A percentile compares a stretch with the other conserved stretches of the same genome.
phyloP scores from a whole-genome alignment of 2,329 filamentous ascomycete genomes.

The Exophiala spinifera region DNA sequence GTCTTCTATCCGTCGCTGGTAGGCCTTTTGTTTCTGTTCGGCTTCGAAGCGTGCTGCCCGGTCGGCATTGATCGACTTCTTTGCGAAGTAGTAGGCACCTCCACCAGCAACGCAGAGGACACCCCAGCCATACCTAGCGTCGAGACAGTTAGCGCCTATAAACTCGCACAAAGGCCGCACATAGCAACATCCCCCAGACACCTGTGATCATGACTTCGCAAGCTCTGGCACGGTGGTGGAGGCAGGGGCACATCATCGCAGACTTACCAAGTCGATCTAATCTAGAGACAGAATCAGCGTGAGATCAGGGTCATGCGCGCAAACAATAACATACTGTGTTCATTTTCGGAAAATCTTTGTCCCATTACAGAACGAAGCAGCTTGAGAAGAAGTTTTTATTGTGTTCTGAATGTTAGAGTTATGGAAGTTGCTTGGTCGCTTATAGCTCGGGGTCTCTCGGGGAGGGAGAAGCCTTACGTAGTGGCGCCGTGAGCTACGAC shows the following conservation, averaged over 20 bases:
- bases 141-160: neutral
- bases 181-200: too few relatives aligned
- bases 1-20: slow-evolving; percentile 37
- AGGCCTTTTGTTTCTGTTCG: slow-evolving; percentile 58
- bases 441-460: neutral
- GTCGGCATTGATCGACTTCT: slow-evolving; percentile 89
- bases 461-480: neutral
- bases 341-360: slow-evolving; percentile 36
- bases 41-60: slow-evolving; percentile 69
- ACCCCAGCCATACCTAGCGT: slow-evolving; percentile 80
- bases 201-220: too few relatives aligned
- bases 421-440: neutral
- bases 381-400: neutral
- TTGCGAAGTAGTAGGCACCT: slow-evolving; percentile 93
- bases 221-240: neutral
- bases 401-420: neutral
- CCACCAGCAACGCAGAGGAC: slow-evolving; percentile 82
- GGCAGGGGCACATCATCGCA: neutral
- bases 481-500: too few relatives aligned
- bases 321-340: slow-evolving; percentile 48
- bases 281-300: slow-evolving; percentile 36
- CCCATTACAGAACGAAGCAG: slow-evolving; percentile 1
- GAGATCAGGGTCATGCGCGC: neutral
- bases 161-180: neutral
- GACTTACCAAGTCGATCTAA: slow-evolving; percentile 58